phyloP scores from a whole-genome alignment of 2,329 filamentous ascomycete genomes.

The Venturia pyrina region DNA sequence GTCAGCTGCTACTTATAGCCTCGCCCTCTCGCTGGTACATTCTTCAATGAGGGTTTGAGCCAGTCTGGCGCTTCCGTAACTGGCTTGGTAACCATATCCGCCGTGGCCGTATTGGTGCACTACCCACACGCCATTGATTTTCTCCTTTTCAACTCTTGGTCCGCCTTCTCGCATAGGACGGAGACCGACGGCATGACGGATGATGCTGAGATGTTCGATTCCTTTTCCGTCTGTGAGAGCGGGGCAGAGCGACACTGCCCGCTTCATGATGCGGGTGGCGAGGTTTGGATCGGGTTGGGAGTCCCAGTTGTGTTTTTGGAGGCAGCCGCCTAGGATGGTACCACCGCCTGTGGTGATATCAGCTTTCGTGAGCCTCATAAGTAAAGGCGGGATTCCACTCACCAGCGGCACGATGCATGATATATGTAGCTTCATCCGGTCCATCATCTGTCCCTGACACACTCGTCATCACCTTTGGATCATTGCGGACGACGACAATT shows the following conservation, averaged over 20 bases:
- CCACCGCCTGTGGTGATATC: slow-evolving; percentile 45
- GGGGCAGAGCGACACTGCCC: slow-evolving; percentile 55
- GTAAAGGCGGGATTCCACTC: background rate
- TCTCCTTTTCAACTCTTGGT: slow-evolving; percentile 64
- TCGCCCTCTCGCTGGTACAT: background rate
- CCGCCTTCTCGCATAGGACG: slow-evolving; percentile 66
- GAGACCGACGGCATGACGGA: slow-evolving; percentile 77
- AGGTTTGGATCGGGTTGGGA: slow-evolving; percentile 66
- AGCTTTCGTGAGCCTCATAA: background rate
- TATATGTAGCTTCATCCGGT: slow-evolving; percentile 62
- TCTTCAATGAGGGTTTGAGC: slow-evolving; percentile 28
- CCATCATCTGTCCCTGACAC: slow-evolving; percentile 66
- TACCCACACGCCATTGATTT: slow-evolving; percentile 51
- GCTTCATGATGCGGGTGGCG: slow-evolving; percentile 72
- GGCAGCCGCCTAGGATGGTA: slow-evolving; percentile 73
- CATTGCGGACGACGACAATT: slow-evolving; percentile 73
- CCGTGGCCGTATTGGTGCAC: slow-evolving; percentile 75
- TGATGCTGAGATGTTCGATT: slow-evolving; percentile 61
- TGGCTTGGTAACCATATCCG: slow-evolving; percentile 60
- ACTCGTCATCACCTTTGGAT: slow-evolving; percentile 58
- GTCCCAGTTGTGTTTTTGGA: slow-evolving; percentile 72
- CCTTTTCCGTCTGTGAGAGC: slow-evolving; percentile 55
- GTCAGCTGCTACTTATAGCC: background rate
- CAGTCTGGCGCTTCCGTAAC: slow-evolving; percentile 32
- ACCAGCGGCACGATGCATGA: slow-evolving; percentile 66